Conservation (phyloP, 768 basidiomycete genomes). For the Solioccasus polychromus region DNA sequence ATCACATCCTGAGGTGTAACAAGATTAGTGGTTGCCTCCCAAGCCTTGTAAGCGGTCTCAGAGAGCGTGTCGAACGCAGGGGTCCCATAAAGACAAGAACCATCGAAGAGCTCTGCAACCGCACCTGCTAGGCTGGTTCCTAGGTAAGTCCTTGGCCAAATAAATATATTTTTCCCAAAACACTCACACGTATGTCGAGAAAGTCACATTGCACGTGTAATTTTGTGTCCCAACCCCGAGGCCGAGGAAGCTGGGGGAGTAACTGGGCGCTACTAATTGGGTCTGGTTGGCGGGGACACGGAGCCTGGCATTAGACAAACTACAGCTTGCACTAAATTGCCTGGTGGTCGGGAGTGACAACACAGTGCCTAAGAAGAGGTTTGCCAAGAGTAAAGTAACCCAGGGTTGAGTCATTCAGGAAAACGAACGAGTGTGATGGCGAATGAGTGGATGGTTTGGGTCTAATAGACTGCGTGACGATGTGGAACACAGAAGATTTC, state of each 20-base stretch:
- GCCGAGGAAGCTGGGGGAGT: constrained; percentile 38
- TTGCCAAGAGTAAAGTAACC: neutral
- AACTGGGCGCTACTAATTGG: constrained; percentile 35
- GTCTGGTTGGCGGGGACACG: constrained; percentile 30
- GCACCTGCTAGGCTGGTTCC: constrained; percentile 41
- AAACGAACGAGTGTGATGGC: neutral
- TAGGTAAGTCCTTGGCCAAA: too few relatives aligned
- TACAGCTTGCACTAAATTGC: neutral
- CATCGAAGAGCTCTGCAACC: constrained; percentile 54
- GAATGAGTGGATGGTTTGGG: too few relatives aligned
- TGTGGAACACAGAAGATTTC: too few relatives aligned
- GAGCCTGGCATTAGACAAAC: neutral
- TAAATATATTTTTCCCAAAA: too few relatives aligned
- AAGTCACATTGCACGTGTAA: constrained; percentile 46
- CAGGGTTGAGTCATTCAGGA: neutral
- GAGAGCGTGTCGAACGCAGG: constrained; percentile 30
- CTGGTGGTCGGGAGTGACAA: neutral
- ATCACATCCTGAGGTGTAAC: constrained; percentile 17
- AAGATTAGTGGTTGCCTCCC: too few relatives aligned
- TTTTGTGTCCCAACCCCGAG: constrained; percentile 53
- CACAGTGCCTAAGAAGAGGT: neutral
- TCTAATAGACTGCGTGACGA: too few relatives aligned
- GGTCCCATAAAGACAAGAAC: constrained; percentile 43
- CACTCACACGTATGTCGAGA: constrained; percentile 47
- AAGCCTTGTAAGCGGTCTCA: constrained; percentile 30